Base-by-base conservation (phyloP, 768 basidiomycete genomes). In the Podaxis rugospora region DNA sequence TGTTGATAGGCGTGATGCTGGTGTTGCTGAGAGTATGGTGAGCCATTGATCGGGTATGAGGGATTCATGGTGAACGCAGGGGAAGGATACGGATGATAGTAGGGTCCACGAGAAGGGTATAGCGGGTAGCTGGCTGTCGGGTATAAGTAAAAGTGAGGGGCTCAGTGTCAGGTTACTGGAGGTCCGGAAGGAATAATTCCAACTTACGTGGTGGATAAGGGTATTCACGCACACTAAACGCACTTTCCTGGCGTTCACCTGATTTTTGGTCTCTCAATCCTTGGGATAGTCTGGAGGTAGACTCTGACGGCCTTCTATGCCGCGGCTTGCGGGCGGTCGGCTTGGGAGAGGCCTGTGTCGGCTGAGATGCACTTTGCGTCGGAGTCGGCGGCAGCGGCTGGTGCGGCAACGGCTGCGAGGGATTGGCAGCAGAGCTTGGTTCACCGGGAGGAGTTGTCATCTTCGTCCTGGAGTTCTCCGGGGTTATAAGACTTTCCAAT, bases 41-140 rank as follows among this genome's bases (percentile, higher is more conserved):
- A 78, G 62, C 83, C 82, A 68, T 83, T 85, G 65, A 84, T 75
- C 25, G 86, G 80, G 66, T 89, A 91, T 62, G 82, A 74, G 56
- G 85, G 84, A 70, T 90, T 91, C 88, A 90, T 90, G 71, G 85
- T 78, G 52, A 61, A 61, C 5, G 59, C 32, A n/a, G 59, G 58
- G 10, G 51, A 40, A 67, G 74, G 73, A 55, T 82, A 84, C 7
- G 81, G 75, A 25, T 77, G 77, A 63, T 82, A 78, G 61, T 83
- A 70, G 70, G 78, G 71, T 63, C 69, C 71, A 66, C 71, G 70
- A 58, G 73, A 67, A 28, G 75, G 52, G 73, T 65, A 66, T 71
- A 73, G 69, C 60, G 65, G 57, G 55, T 64, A 59, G 61, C 63
- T 61, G 59, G 69, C 67, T 70, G 69, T 47, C 57, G 61, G 55